Evolutionary conservation across 2,329 filamentous ascomycete genomes (phyloP), one percentile per base, ranked within the genome.

Genomic region (Colletotrichum sp.): DNA sequence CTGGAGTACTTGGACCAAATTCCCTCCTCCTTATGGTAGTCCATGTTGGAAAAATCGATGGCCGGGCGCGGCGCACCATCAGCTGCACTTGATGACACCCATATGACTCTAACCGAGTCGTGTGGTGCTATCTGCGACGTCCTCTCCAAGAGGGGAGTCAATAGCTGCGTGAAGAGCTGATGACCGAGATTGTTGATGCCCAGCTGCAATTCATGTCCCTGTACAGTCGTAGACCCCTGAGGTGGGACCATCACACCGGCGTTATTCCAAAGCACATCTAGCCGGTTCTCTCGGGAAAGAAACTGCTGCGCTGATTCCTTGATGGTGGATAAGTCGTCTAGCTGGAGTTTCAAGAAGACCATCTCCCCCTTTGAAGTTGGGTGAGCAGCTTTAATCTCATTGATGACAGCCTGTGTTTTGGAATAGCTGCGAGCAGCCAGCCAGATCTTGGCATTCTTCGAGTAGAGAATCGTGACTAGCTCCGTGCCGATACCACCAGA

Each of bases 61-160:
- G 39, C 39, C 3, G 39, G 39, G 9, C 39, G 39, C 3, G 39
- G 39, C 39, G 39, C 39, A 44, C 39, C 39, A 44, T 44, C 39
- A n/a, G 39, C 39, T 44, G 39, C 39, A 44, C 39, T 44, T 6
- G 18, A 44, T 12, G 39, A 44, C 5, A 44, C 39, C 39, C 39
- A 44, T 6, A 44, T n/a, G 5, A 44, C 39, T 44, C 39, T 44
- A 0, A 44, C 18, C 9, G 39, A 12, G 39, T 44, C 18, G 0
- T 12, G 3, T 0, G 9, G 9, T 1, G 39, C 39, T 44, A 44
- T 6, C 9, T 2, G 5, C 0, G 18, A 44, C 0, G 39, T 44
- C 9, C 0, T 44, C 39, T n/a, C 18, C 18, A 44, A n/a, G 0
- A 44, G 39, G 0, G 39, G 18, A 6, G 39, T 44, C 1, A 44